Percentiles rank a stretch among this genome's conserved stretches.
Evolutionary conservation across 1,284 basidiomycete genomes (phyloP).

Genomic region (Ustilago vetiveriae): DNA sequence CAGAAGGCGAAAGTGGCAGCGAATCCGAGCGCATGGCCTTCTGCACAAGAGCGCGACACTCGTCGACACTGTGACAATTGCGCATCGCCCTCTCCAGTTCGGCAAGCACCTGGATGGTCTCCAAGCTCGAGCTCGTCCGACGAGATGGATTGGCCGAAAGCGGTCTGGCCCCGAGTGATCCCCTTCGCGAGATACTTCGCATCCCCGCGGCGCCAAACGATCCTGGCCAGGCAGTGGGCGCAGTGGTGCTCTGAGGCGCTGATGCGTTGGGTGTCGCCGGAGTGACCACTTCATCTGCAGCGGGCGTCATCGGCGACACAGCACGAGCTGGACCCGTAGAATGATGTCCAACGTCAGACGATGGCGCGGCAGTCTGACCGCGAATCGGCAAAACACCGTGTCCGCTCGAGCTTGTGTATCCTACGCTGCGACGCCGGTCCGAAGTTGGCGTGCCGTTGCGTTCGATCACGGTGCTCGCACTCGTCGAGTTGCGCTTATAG

Average conservation of each 20-base stretch:
- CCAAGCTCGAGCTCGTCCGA: slow-evolving; percentile 17
- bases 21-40: slow-evolving; percentile 47
- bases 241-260: slow-evolving; percentile 8
- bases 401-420: slow-evolving; percentile 36
- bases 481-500: slow-evolving; percentile 49
- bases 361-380: not conserved
- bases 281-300: slow-evolving; percentile 5
- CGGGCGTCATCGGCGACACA: slow-evolving; percentile 1
- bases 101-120: slow-evolving; percentile 35
- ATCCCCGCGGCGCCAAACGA: slow-evolving; percentile 2
- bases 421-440: slow-evolving; percentile 38
- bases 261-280: slow-evolving; percentile 5
- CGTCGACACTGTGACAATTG: slow-evolving; percentile 47
- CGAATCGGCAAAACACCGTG: slow-evolving; percentile 23
- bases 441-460: slow-evolving; percentile 35
- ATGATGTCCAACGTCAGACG: slow-evolving; percentile 20
- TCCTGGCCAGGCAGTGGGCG: slow-evolving; percentile 32
- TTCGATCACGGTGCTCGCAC: slow-evolving; percentile 11
- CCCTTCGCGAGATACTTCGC: slow-evolving; percentile 15
- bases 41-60: slow-evolving; percentile 50
- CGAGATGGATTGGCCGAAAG: slow-evolving; percentile 12
- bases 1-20: slow-evolving; percentile 4
- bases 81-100: slow-evolving; percentile 55
- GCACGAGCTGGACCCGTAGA: not conserved
- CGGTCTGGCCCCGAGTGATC: slow-evolving; percentile 19